These are phyloP conservation scores for Fusarium staphyleae DNA, from an alignment of 2,329 filamentous ascomycete species.

Conservation along the genomic window DNA sequence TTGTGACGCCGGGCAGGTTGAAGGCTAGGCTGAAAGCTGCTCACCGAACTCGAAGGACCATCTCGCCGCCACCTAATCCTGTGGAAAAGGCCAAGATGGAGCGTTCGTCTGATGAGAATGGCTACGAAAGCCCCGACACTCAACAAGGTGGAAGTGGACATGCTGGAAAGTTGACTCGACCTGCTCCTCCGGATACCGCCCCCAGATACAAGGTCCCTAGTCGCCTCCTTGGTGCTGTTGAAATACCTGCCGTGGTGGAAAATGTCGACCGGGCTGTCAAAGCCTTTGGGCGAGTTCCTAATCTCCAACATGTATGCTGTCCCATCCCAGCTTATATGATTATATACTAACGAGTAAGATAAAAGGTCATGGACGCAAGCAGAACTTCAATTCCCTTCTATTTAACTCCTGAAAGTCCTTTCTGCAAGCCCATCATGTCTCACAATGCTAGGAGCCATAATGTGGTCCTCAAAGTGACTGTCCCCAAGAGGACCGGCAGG, in stretches of 20 bases:
- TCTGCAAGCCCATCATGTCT: conserved; percentile 80
- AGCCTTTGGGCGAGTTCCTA: conserved; percentile 51
- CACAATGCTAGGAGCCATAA: conserved; percentile 80
- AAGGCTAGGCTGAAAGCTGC: no score
- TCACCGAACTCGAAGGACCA: neutral
- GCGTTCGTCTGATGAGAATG: conserved; percentile 32
- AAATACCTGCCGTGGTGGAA: conserved; percentile 53
- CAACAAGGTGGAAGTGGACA: conserved; percentile 15
- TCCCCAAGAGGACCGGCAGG: conserved; percentile 85
- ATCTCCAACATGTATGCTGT: conserved; percentile 49
- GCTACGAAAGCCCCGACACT: conserved; percentile 29
- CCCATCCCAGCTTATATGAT: neutral
- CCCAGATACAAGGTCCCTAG: conserved; percentile 48
- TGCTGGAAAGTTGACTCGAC: neutral
- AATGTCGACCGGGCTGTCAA: conserved; percentile 53
- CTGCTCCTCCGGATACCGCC: conserved; percentile 35
- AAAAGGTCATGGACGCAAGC: conserved; percentile 57
- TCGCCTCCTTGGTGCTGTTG: conserved; percentile 50
- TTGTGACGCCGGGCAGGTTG: neutral
- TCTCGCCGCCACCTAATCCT: no score
- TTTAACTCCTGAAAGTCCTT: conserved; percentile 79
- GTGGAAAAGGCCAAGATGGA: conserved; percentile 11
- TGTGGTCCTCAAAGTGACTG: conserved; percentile 82
- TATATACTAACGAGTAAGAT: neutral
- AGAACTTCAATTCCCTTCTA: conserved; percentile 70